Evolutionary conservation across 1,284 basidiomycete species (phyloP).

Genomic region (Ustilago bromivora): DNA sequence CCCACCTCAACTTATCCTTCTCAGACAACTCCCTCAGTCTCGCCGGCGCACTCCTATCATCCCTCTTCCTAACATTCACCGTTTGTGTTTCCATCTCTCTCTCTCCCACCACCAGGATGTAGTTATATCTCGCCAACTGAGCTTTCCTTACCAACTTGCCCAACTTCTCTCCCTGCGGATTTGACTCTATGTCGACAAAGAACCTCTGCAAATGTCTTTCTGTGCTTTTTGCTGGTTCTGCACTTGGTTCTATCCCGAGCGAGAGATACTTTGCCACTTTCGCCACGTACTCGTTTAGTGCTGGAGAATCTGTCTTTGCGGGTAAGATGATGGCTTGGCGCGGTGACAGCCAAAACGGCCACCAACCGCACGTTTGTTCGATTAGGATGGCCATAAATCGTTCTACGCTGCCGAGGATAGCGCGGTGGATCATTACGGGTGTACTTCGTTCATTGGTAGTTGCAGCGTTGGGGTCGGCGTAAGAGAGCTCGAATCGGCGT

Average conservation of each 20-base stretch:
- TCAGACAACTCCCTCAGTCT: constrained; percentile 17
- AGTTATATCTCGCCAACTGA: constrained; percentile 60
- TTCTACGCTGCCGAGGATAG: constrained; percentile 68
- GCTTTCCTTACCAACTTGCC: constrained; percentile 60
- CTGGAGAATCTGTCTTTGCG: constrained; percentile 26
- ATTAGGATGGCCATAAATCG: constrained; percentile 68
- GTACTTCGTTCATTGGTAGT: constrained; percentile 12
- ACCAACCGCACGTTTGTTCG: constrained; percentile 64
- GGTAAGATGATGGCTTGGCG: constrained; percentile 64
- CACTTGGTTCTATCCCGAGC: constrained; percentile 28
- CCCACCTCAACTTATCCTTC: neutral
- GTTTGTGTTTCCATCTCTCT: constrained; percentile 54
- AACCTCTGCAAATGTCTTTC: constrained; percentile 57
- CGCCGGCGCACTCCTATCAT: constrained; percentile 34
- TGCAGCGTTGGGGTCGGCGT: constrained; percentile 37
- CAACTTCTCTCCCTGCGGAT: constrained; percentile 56
- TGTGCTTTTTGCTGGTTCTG: constrained; percentile 4
- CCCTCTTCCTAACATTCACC: constrained; percentile 56
- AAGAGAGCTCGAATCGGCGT: constrained; percentile 60
- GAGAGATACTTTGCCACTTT: constrained; percentile 42
- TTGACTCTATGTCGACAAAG: constrained; percentile 61
- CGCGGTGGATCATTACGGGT: constrained; percentile 69
- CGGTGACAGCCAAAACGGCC: constrained; percentile 67
- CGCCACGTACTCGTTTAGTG: constrained; percentile 37
- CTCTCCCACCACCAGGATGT: constrained; percentile 65